Evolutionary conservation across 1,284 basidiomycete genomes (phyloP).

Genomic region (Pterula multifida): DNA sequence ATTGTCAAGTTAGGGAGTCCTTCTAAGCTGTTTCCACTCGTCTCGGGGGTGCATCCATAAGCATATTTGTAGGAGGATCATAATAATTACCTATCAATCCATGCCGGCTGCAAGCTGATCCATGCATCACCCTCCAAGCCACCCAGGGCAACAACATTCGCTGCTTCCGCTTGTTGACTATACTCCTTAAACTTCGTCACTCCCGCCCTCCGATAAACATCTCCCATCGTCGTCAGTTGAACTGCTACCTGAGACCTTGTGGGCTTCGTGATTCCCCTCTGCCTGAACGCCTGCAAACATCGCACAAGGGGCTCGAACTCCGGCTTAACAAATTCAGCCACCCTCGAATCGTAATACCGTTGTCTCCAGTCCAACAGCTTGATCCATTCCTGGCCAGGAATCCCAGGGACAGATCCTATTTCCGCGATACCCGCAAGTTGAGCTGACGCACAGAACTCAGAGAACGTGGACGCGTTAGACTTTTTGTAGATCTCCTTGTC

Average conservation of each 20-base stretch:
- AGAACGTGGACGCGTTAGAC: not conserved
- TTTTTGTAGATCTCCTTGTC: not conserved
- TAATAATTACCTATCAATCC: constrained; percentile 8
- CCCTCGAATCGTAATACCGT: no score
- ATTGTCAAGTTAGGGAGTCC: not conserved
- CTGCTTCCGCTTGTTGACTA: constrained; percentile 27
- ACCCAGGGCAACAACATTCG: constrained; percentile 35
- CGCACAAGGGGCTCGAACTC: constrained; percentile 1
- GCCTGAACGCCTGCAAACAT: constrained; percentile 18
- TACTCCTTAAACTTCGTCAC: constrained; percentile 34
- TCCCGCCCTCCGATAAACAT: constrained; percentile 29
- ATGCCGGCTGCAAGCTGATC: constrained; percentile 30
- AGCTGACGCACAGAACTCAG: not conserved
- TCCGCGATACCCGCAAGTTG: not conserved
- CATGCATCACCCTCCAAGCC: constrained; percentile 28
- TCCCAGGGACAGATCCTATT: not conserved
- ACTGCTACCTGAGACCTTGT: constrained; percentile 26
- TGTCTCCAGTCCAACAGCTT: not conserved
- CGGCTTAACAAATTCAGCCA: not conserved
- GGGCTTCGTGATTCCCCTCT: constrained; percentile 21
- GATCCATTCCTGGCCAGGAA: not conserved
- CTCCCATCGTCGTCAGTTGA: constrained; percentile 19
- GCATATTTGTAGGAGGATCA: not conserved
- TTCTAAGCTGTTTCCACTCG: not conserved
- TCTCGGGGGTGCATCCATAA: not conserved